Percentiles rank a stretch among this genome's conserved stretches.
Conservation (phyloP, 176 grass and related monocot species). For the Eleusine indica region DNA sequence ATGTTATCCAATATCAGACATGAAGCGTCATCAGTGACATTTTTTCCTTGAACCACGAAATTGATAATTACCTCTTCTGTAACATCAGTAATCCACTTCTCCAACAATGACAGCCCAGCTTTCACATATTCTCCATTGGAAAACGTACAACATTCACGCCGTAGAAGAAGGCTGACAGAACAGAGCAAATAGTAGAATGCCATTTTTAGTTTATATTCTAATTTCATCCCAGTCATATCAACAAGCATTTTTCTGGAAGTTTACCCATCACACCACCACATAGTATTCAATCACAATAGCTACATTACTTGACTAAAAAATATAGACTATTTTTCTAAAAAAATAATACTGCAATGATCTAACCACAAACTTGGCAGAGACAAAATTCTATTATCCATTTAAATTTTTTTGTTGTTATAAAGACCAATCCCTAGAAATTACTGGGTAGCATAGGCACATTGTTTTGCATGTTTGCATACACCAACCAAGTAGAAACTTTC, state of each 20-base stretch:
- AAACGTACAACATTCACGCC: constrained; percentile 97
- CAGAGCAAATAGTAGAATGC: constrained; percentile 16
- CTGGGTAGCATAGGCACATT: not conserved
- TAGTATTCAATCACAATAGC: constrained; percentile 16
- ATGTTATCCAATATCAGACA: constrained; percentile 7
- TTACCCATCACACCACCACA: not conserved
- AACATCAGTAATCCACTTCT: constrained; percentile 96
- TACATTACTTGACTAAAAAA: not conserved
- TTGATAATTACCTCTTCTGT: constrained; percentile 66
- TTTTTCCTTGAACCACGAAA: constrained; percentile 18
- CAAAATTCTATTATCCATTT: constrained; percentile 3
- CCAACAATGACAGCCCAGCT: constrained; percentile 80
- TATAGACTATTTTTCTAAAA: not conserved
- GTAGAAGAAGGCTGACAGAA: constrained; percentile 74
- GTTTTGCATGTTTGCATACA: constrained; percentile 10
- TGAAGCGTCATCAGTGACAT: not conserved
- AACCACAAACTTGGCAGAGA: constrained; percentile 12
- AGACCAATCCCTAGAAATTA: constrained; percentile 14
- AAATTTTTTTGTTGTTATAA: not conserved
- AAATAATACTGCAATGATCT: constrained; percentile 10
- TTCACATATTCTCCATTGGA: constrained; percentile 98
- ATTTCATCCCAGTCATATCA: constrained; percentile 17
- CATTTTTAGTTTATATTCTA: not conserved
- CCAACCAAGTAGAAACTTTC: constrained; percentile 14
- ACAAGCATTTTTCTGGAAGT: constrained; percentile 23